Conservation (phyloP, 768 basidiomycete genomes). For the Suillus placidus region DNA sequence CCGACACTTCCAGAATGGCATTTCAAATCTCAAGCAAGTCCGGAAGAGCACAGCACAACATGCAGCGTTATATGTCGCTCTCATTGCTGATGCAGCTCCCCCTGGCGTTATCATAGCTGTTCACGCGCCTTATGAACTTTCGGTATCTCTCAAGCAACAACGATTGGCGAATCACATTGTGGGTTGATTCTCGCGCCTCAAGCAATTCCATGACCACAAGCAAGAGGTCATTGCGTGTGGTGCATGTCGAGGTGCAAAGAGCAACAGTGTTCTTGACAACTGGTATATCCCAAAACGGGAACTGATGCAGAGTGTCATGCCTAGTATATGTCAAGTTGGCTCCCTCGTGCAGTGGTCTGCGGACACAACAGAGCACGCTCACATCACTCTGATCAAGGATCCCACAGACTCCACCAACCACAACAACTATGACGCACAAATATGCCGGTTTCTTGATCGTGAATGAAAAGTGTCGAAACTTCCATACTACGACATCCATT, state of each 20-base stretch:
- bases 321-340: constrained; percentile 33
- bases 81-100: constrained; percentile 38
- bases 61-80: constrained; percentile 32
- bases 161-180: constrained; percentile 24
- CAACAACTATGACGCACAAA: constrained; percentile 32
- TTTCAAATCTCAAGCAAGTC: constrained; percentile 31
- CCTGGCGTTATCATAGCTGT: constrained; percentile 34
- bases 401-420: constrained; percentile 32
- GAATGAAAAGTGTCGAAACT: constrained; percentile 21
- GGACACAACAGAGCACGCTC: constrained; percentile 38
- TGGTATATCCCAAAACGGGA: constrained; percentile 49
- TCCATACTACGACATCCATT: no score
- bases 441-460: constrained; percentile 37
- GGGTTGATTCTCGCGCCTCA: constrained; percentile 26
- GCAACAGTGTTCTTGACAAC: constrained; percentile 28
- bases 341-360: constrained; percentile 33
- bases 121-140: constrained; percentile 26
- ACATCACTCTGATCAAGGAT: constrained; percentile 37
- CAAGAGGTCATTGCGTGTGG: constrained; percentile 33
- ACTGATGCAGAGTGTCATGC: constrained; percentile 13
- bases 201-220: constrained; percentile 40
- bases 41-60: constrained; percentile 30
- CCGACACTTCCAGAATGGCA: constrained; percentile 31
- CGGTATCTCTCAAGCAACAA: no score
- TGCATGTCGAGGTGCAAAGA: constrained; percentile 27